Evolutionary conservation across 768 basidiomycete genomes (phyloP).

Genomic region (Mycena latifolia): DNA sequence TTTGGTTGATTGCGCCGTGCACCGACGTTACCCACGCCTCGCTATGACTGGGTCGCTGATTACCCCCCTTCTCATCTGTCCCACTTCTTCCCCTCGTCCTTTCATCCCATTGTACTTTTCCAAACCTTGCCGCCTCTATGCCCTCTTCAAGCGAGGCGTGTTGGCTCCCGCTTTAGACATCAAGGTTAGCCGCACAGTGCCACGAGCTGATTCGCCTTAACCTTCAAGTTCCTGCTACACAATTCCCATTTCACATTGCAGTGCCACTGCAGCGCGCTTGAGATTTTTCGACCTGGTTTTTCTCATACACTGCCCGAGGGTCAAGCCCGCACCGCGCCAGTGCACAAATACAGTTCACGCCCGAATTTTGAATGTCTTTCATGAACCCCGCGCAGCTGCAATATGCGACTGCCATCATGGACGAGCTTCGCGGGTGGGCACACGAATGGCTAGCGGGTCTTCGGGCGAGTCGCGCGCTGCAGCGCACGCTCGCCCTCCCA

Average conservation of each 20-base stretch:
- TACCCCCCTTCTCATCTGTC: background rate
- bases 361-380: background rate
- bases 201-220: background rate
- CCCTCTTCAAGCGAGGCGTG: background rate
- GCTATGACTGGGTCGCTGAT: slow-evolving; percentile 7
- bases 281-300: background rate
- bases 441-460: slow-evolving; percentile 17
- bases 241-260: slow-evolving; percentile 28
- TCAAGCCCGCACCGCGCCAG: background rate
- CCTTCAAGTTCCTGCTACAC: background rate
- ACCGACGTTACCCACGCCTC: slow-evolving; percentile 24
- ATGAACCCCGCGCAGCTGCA: slow-evolving; percentile 5
- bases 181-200: no score
- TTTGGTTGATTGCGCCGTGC: slow-evolving; percentile 13
- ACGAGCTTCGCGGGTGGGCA: slow-evolving; percentile 23
- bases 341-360: slow-evolving; percentile 3
- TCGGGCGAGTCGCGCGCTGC: background rate
- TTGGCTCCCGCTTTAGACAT: slow-evolving; percentile 2
- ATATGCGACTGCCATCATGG: slow-evolving; percentile 15
- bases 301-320: slow-evolving; percentile 6
- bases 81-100: background rate
- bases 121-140: background rate
- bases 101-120: background rate
- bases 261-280: background rate
- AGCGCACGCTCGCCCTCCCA: background rate